Base-by-base conservation (phyloP, 2,329 filamentous ascomycete species). In the Penicillium sp. region DNA sequence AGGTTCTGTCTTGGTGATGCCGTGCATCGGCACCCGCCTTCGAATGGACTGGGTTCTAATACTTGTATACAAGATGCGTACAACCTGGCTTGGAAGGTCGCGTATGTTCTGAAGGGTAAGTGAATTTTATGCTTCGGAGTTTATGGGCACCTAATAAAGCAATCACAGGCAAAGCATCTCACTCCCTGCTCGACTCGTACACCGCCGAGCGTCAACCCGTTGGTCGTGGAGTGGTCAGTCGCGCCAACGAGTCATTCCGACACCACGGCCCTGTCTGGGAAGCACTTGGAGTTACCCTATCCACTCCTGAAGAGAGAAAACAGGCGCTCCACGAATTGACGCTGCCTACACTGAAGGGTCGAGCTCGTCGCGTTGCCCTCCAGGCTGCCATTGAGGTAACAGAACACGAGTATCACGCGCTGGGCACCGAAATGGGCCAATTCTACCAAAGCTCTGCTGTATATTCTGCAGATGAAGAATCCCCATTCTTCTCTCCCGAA, bases 341-440 rank as follows among this genome's bases (percentile, higher is more conserved):
- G 5, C 68, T 71, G 16, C 58, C 67, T 1, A 71, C 69, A 0
- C 57, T 67, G 0, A 61, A 65, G 40, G 79, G 79, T 1, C 63
- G 63, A 7, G 63, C 58, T 16, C 65, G 76, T 18, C 64, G 79
- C 8, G 57, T 63, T 11, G 66, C 63, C 1, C 68, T 82, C 16
- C 73, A 71, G 31, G 55, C 67, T 2, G 76, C 71, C 2, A 71
- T 82, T 24, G 65, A 74, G 46, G 58, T 67, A 9, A 78, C 76
- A 1, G 61, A 69, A 1, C 73, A 74, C 47, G 81, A 81, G 61
- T 81, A 80, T 54, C 79, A 82, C 51, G 81, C 73, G 3, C 70
- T 85, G 13, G 83, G 82, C 1, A 70, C 80, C 13, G 81, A 84
- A 58, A 84, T 84, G 81, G 80, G 79, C 57, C 83, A 85, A 61